phyloP scores from a whole-genome alignment of 257 asterid genomes.

The Verbena officinalis region DNA sequence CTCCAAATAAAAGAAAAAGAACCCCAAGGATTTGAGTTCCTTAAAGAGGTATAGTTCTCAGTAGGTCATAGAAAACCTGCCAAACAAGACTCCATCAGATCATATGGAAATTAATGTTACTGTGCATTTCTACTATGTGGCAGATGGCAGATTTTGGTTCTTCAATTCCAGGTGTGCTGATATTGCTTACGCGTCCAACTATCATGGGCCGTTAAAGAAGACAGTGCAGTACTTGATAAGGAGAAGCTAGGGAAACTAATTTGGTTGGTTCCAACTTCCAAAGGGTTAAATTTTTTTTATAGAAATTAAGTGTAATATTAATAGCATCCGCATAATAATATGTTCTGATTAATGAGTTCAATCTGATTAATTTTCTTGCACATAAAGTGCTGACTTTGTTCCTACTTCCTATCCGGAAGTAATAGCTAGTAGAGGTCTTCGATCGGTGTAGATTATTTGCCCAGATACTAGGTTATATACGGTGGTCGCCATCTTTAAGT shows the following conservation, averaged over 20 bases:
- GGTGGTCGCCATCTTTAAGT: background rate
- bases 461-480: background rate
- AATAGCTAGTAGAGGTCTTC: too few relatives aligned
- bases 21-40: too few relatives aligned
- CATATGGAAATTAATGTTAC: background rate
- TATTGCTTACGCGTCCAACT: background rate
- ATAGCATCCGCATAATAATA: background rate
- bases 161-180: background rate
- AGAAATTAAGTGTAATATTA: background rate
- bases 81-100: background rate
- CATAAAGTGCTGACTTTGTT: too few relatives aligned
- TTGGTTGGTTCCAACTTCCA: background rate
- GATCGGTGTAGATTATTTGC: too few relatives aligned
- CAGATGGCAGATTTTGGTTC: background rate
- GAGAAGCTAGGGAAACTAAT: background rate
- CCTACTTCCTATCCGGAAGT: too few relatives aligned
- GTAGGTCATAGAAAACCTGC: background rate
- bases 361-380: too few relatives aligned
- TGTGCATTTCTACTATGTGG: background rate
- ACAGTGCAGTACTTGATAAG: slow-evolving; percentile 15
- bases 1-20: too few relatives aligned
- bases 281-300: background rate
- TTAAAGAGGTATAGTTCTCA: too few relatives aligned
- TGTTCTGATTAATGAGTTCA: too few relatives aligned
- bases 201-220: slow-evolving; percentile 1